phyloP scores from a whole-genome alignment of 1,284 basidiomycete genomes.

The Heliocybe sulcata region DNA sequence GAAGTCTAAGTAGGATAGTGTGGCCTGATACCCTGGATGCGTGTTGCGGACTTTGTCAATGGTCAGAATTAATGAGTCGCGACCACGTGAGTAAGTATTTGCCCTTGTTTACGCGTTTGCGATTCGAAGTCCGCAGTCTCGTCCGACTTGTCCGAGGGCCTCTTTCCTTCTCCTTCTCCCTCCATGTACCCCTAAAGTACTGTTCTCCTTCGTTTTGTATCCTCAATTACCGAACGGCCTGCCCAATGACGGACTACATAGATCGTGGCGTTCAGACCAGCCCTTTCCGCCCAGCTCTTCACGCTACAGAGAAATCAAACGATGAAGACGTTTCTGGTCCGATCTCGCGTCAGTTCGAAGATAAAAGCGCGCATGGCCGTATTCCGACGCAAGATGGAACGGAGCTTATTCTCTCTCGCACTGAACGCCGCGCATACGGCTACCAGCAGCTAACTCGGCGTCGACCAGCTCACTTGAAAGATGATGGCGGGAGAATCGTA shows the following conservation, averaged over 20 bases:
- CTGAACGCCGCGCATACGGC: neutral
- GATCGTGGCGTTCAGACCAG: slow-evolving; percentile 12
- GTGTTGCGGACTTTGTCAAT: no score
- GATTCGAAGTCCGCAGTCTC: slow-evolving; percentile 1
- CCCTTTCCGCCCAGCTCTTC: neutral
- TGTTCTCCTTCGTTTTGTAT: slow-evolving; percentile 2
- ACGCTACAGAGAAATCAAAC: neutral
- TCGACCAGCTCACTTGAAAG: slow-evolving; percentile 7
- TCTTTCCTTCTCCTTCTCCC: neutral
- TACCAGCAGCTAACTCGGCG: slow-evolving; percentile 11
- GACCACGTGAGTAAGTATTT: neutral
- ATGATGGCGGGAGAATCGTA: slow-evolving; percentile 7
- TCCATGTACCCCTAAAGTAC: neutral
- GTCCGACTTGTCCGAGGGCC: neutral
- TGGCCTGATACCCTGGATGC: no score
- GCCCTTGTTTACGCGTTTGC: neutral
- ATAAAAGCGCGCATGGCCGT: slow-evolving; percentile 12
- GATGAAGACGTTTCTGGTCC: neutral
- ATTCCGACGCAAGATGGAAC: neutral
- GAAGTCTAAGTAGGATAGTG: no score
- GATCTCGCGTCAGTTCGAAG: neutral
- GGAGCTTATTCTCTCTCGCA: slow-evolving; percentile 2
- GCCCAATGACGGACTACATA: slow-evolving; percentile 7
- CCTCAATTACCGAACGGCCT: neutral
- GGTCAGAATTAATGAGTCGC: neutral